Conservation (phyloP, 208 protist species). For the Entamoeba invadens region DNA sequence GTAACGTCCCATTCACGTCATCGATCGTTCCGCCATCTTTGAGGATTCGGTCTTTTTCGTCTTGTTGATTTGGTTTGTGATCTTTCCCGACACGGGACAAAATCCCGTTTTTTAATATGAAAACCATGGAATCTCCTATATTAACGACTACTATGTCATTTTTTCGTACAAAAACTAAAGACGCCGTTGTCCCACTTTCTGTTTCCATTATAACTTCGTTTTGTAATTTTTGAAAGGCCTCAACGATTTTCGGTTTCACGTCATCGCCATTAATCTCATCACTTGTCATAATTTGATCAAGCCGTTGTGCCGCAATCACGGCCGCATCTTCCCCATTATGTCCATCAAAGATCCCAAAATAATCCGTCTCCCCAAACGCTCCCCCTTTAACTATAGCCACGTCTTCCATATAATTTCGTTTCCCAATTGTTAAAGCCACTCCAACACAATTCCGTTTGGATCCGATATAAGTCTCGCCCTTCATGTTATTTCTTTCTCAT, state of each 20-base stretch:
- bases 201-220: no score
- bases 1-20: not conserved
- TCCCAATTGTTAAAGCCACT: no score
- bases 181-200: not conserved
- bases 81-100: not conserved
- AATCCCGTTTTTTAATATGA: not conserved
- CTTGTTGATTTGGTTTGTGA: not conserved
- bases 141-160: not conserved
- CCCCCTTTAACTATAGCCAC: not conserved
- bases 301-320: no score
- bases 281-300: no score
- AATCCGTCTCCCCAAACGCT: not conserved
- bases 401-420: not conserved
- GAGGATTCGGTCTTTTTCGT: not conserved
- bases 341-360: not conserved
- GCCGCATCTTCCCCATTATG: not conserved
- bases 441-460: no score
- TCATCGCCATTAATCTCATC: no score
- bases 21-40: not conserved
- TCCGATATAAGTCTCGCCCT: no score
- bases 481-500: no score
- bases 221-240: no score
- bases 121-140: not conserved
- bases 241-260: no score
- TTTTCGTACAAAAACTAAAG: not conserved